Evolutionary conservation across 2,329 filamentous ascomycete genomes (phyloP), one percentile per base, ranked within the genome.

Genomic region (Dactylellina cionopaga): DNA sequence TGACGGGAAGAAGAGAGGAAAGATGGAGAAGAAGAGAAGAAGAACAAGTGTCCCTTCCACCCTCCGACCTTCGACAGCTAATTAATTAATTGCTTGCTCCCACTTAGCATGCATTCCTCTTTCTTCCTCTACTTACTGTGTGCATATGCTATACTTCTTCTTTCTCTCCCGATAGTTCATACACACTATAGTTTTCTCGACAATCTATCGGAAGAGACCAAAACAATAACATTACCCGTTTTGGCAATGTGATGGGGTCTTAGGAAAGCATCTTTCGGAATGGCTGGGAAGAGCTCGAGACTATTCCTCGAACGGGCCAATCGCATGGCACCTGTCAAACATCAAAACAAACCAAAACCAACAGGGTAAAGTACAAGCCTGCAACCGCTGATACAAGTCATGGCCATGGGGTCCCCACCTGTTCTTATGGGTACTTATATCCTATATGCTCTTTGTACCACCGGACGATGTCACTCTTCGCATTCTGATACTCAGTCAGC

Each of bases 211-310:
- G 29, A 55, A 37, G 13, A 31, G 68, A 72, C 44, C 51, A 72
- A 74, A 74, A 74, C 69, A 74, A 74, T 68, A 74, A 74, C 62
- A 74, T 66, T 74, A 55, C 69, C 59, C 41, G 22, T 49, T 66
- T 58, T 68, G 69, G 69, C 41, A 74, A 74, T 66, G 56, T 74
- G 63, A 74, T 74, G 46, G 62, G 43, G 62, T 60, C 63, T n/a
- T n/a, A n/a, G n/a, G n/a, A n/a, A n/a, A n/a, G n/a, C n/a, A n/a
- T n/a, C n/a, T 62, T 54, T 55, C 56, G 55, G 60, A 62, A 65
- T 51, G 63, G 63, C 63, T 59, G 51, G 49, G 46, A 47, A 33
- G 43, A 47, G 43, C 29, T 59, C 55, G 55, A 59, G 52, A 24
- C 22, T 17, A 6, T 4, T 17, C 31, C 43, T 44, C 54, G 29